A percentile compares a stretch with the other conserved stretches of the same genome.
Evolutionary conservation across 1,284 basidiomycete genomes (phyloP).

Genomic region (Rhodotorula sp.): DNA sequence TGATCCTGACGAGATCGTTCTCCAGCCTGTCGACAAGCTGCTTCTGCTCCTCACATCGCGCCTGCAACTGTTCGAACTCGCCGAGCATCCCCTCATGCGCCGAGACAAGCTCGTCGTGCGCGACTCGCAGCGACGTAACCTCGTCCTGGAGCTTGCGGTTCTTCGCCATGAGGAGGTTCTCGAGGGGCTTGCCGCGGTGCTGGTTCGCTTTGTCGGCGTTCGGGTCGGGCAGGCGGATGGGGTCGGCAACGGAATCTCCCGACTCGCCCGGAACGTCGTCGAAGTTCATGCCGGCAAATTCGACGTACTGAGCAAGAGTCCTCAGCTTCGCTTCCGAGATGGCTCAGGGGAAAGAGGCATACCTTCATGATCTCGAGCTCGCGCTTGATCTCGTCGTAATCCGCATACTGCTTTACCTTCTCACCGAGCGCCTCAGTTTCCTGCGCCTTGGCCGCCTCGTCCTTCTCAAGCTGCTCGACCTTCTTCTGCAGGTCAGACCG

Average conservation of each 20-base stretch:
- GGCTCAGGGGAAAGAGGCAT: conserved; percentile 15
- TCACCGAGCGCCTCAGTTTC: conserved; percentile 60
- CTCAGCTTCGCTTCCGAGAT: neutral
- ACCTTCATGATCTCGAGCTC: conserved; percentile 97
- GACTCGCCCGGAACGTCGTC: conserved; percentile 38
- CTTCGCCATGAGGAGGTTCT: conserved; percentile 84
- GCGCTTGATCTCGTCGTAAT: conserved; percentile 94
- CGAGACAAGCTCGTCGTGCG: conserved; percentile 73
- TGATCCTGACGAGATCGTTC: conserved; percentile 79
- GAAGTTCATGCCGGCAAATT: conserved; percentile 66
- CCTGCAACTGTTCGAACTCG: conserved; percentile 60
- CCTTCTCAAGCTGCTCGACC: conserved; percentile 54
- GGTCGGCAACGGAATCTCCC: conserved; percentile 58
- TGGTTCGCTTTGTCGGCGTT: conserved; percentile 76
- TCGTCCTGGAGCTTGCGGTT: conserved; percentile 94
- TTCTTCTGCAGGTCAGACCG: conserved; percentile 32
- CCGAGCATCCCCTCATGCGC: conserved; percentile 62
- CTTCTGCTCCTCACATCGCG: conserved; percentile 73
- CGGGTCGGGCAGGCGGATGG: conserved; percentile 75
- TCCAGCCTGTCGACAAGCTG: conserved; percentile 84
- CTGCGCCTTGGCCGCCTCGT: conserved; percentile 61
- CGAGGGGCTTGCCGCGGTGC: conserved; percentile 75
- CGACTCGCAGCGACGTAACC: conserved; percentile 83
- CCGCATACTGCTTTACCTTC: conserved; percentile 67
- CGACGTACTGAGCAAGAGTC: conserved; percentile 67